Evolutionary conservation across 192 early-diverging fungal species (phyloP), one percentile per base, ranked within the genome.

Genomic region (Coemansia sp.): DNA sequence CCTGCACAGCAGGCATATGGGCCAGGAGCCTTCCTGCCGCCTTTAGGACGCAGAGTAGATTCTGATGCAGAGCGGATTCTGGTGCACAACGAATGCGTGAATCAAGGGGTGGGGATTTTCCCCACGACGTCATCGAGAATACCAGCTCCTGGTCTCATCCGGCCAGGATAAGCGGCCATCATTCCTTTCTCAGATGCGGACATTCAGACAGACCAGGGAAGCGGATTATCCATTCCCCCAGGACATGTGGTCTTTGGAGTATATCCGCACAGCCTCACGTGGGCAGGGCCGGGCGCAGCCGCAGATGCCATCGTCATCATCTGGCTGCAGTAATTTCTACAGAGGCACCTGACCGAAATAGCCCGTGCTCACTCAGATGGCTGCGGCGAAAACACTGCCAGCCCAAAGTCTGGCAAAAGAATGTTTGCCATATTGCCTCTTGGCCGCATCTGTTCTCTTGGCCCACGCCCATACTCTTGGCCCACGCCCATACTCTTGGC

Each of bases 281-380:
- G 53, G 27, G 53, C 27, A 29, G 21, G 51, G 11, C 21, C 9
- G 21, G 24, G 51, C 51, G 24, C 21, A 45, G 41, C 41, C 41
- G 41, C 41, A 45, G 41, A 45, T n/a, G 41, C 41, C 9, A 45
- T 45, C 41, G 41, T 45, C 41, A 45, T 45, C 41, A 45, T 12
- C 51, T 12, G 41, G 11, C 51, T 53, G 29, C 53, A 55, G 24
- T 27, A 55, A 29, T 55, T 55, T 55, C 53, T 55, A 55, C 53
- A 29, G 29, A 22, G 53, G n/a, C 53, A 55, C 11, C 24, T 55
- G 53, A 55, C 53, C 21, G 24, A 53, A 14, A 55, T 27, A 15
- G 22, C 23, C 29, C 29, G 25, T 29, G 25, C 53, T 53, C 51
- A 53, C 23, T 0, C 24, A 23, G 41, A 45, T 45, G 41, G 41